These are phyloP conservation scores for Cadophora luteo-olivacea DNA, from an alignment of 2,329 filamentous ascomycete genomes.

Conservation along the genomic window DNA sequence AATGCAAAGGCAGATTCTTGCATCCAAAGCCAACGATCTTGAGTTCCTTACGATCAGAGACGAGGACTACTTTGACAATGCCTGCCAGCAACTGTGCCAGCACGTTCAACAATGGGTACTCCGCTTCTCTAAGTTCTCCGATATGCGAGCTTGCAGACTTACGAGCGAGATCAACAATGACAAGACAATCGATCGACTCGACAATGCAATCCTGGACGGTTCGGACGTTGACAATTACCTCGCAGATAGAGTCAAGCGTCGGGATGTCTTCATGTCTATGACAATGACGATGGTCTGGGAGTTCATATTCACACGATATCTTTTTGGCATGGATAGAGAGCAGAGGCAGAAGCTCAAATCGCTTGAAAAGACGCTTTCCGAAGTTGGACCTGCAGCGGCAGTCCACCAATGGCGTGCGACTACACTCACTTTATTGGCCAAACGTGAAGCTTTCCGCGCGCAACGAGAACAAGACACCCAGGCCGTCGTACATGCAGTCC, in stretches of 20 bases:
- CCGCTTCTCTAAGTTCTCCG: constrained; percentile 97
- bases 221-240: constrained; percentile 91
- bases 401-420: constrained; percentile 97
- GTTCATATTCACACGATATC: constrained; percentile 95
- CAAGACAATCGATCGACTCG: constrained; percentile 90
- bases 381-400: constrained; percentile 86
- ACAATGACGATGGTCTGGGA: constrained; percentile 99
- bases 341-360: constrained; percentile 97
- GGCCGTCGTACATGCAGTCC: constrained; percentile 91
- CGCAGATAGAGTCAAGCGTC: constrained; percentile 82
- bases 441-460: constrained; percentile 77
- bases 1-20: constrained; percentile 64
- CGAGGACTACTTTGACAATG: constrained; percentile 93
- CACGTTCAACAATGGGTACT: constrained; percentile 98
- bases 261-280: constrained; percentile 98
- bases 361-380: constrained; percentile 87
- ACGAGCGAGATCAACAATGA: constrained; percentile 88
- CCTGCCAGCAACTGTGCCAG: constrained; percentile 92
- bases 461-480: constrained; percentile 92
- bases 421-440: constrained; percentile 86
- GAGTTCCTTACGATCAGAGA: constrained; percentile 82
- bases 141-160: constrained; percentile 84
- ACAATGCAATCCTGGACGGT: constrained; percentile 93
- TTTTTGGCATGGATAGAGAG: constrained; percentile 98
- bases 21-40: constrained; percentile 64